Conservation (phyloP, 176 grass and related monocot genomes). For the Dactylis glomerata region DNA sequence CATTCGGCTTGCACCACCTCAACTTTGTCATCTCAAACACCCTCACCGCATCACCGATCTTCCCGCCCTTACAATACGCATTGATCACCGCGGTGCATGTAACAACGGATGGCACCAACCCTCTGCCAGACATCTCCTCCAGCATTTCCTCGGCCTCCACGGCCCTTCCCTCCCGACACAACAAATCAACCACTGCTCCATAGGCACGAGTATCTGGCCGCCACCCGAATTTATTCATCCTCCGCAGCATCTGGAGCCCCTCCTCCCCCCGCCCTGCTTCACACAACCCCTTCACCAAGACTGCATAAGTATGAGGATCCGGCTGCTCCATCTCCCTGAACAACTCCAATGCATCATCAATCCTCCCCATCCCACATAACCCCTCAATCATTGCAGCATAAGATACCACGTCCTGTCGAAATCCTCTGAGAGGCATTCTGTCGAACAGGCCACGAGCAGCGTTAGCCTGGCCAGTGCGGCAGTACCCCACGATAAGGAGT, state of each 20-base stretch:
- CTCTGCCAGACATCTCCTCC: constrained; percentile 41
- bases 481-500: constrained; percentile 36
- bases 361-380: constrained; percentile 19
- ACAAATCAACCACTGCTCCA: constrained; percentile 20
- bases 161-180: constrained; percentile 28
- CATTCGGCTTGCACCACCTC: constrained; percentile 46
- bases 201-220: constrained; percentile 28
- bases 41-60: constrained; percentile 29
- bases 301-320: background rate
- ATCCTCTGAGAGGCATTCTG: constrained; percentile 46
- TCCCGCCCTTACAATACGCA: constrained; percentile 30
- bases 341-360: constrained; percentile 39
- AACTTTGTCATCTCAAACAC: constrained; percentile 38
- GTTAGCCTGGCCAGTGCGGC: background rate
- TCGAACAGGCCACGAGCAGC: constrained; percentile 30
- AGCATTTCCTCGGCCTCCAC: constrained; percentile 40
- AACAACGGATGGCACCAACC: constrained; percentile 23
- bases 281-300: constrained; percentile 50
- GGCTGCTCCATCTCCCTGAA: constrained; percentile 31
- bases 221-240: constrained; percentile 41
- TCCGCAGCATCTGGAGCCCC: constrained; percentile 31
- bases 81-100: constrained; percentile 34
- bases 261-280: constrained; percentile 27
- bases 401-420: constrained; percentile 22
- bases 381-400: constrained; percentile 38